Evolutionary conservation across 768 basidiomycete genomes (phyloP).

Genomic region (Hemileccinum impolitum): DNA sequence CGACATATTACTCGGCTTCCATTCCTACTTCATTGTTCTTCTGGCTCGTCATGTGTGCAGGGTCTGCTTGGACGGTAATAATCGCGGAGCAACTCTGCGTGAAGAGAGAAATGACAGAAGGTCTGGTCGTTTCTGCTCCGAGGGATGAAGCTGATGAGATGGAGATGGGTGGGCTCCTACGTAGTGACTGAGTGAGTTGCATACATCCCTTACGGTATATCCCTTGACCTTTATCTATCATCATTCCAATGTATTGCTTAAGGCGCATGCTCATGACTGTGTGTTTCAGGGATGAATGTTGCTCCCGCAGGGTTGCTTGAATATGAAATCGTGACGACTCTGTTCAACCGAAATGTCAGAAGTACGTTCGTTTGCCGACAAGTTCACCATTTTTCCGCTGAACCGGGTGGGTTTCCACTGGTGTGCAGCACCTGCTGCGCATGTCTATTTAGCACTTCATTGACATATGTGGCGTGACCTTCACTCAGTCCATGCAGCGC

Average conservation of each 20-base stretch:
- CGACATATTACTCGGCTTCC: conserved; percentile 70
- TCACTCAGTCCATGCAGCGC: conserved; percentile 1
- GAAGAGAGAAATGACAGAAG: conserved; percentile 85
- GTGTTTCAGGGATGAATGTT: conserved; percentile 12
- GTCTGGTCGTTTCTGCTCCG: conserved; percentile 52
- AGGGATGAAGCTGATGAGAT: conserved; percentile 50
- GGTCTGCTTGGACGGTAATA: conserved; percentile 71
- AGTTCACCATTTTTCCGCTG: conserved; percentile 2
- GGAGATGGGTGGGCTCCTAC: conserved; percentile 48
- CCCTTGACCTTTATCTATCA: conserved; percentile 2
- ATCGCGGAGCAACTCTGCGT: conserved; percentile 91
- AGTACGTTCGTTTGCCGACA: conserved; percentile 1
- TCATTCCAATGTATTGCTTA: conserved; percentile 22
- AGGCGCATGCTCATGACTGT: conserved; percentile 13
- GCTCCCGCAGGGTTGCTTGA: conserved; percentile 2
- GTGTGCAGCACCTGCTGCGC: conserved; percentile 4
- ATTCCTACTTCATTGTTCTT: conserved; percentile 90
- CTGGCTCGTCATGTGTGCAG: conserved; percentile 76
- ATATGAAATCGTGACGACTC: conserved; percentile 3
- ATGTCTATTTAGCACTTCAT: not conserved
- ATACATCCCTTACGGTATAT: conserved; percentile 10
- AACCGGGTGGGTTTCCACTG: not conserved
- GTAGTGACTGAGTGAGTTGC: conserved; percentile 58
- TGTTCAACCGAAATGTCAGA: not conserved
- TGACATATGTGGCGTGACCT: conserved; percentile 17